Conservation (phyloP, 2,329 filamentous ascomycete genomes). For the Pyrenochaeta sp. region DNA sequence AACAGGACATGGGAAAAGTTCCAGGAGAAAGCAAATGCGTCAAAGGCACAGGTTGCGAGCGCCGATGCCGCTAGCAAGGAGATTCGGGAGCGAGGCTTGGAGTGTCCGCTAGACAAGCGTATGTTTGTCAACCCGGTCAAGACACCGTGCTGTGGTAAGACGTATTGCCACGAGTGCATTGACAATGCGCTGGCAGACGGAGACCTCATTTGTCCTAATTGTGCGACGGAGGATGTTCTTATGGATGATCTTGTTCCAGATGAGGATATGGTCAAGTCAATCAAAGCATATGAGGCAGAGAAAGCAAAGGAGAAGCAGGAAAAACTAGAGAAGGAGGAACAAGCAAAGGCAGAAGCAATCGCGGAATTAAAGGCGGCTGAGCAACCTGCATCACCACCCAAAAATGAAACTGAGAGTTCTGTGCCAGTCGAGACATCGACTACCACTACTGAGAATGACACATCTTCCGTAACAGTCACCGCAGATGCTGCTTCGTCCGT, state of each 20-base stretch:
- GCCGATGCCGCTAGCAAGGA: slow-evolving; percentile 82
- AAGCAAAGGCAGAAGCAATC: slow-evolving; percentile 50
- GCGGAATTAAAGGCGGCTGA: slow-evolving; percentile 39
- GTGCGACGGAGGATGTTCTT: slow-evolving; percentile 87
- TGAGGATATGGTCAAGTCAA: slow-evolving; percentile 77
- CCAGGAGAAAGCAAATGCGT: slow-evolving; percentile 90
- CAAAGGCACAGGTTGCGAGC: slow-evolving; percentile 81
- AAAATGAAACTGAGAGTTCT: slow-evolving; percentile 36
- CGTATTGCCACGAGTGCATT: slow-evolving; percentile 99
- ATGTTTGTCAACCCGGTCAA: slow-evolving; percentile 99
- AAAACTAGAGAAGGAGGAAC: slow-evolving; percentile 51
- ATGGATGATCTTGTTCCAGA: slow-evolving; percentile 84
- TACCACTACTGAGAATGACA: slow-evolving; percentile 26
- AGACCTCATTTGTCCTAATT: slow-evolving; percentile 95
- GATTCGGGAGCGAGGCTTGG: slow-evolving; percentile 83
- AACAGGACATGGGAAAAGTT: slow-evolving; percentile 97
- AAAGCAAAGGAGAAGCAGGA: slow-evolving; percentile 55
- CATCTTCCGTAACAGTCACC: slow-evolving; percentile 32
- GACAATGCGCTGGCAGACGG: slow-evolving; percentile 98
- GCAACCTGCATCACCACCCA: slow-evolving; percentile 33
- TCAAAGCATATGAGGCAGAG: slow-evolving; percentile 74
- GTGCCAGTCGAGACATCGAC: slow-evolving; percentile 17
- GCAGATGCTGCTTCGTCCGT: slow-evolving; percentile 33
- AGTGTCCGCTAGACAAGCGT: slow-evolving; percentile 96
- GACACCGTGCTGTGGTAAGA: slow-evolving; percentile 97